phyloP scores from a whole-genome alignment of 805 yeast genomes.

The Blastobotrys muscicola region DNA sequence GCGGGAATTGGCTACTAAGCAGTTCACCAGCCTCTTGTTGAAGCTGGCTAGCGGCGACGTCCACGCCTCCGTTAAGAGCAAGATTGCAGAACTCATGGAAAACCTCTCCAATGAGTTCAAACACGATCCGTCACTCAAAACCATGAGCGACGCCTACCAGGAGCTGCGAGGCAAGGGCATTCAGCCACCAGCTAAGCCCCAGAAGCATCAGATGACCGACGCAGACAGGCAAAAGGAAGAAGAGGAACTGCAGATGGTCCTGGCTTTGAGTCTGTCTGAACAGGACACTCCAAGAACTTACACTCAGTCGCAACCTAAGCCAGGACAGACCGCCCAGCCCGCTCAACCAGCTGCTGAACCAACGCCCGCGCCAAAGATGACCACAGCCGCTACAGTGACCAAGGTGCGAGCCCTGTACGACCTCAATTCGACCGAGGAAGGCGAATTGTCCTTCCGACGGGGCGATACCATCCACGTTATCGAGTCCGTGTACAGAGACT shows the following conservation, averaged over 20 bases:
- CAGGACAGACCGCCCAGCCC: slow-evolving; percentile 9
- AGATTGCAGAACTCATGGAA: slow-evolving; percentile 55
- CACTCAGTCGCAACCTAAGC: slow-evolving; percentile 7
- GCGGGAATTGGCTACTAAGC: slow-evolving; percentile 49
- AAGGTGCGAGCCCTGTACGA: slow-evolving; percentile 83
- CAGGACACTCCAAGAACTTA: slow-evolving; percentile 1
- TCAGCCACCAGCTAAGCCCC: slow-evolving; percentile 48
- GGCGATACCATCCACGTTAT: slow-evolving; percentile 85
- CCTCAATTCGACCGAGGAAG: slow-evolving; percentile 65
- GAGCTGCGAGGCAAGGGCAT: slow-evolving; percentile 34
- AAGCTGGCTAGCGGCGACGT: slow-evolving; percentile 45
- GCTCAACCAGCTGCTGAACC: slow-evolving; percentile 10
- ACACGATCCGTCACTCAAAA: slow-evolving; percentile 65
- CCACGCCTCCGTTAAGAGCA: slow-evolving; percentile 58
- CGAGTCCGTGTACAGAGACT: slow-evolving; percentile 81
- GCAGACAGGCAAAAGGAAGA: slow-evolving; percentile 55
- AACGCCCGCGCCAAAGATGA: slow-evolving; percentile 13
- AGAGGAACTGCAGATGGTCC: slow-evolving; percentile 65
- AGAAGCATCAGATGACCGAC: slow-evolving; percentile 39
- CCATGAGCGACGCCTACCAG: slow-evolving; percentile 53
- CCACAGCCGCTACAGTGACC: slow-evolving; percentile 34
- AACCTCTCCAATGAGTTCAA: slow-evolving; percentile 59
- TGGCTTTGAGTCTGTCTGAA: slow-evolving; percentile 64
- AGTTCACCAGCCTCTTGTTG: slow-evolving; percentile 40
- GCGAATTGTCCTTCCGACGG: slow-evolving; percentile 75